Conservation (phyloP, 805 yeast species). For the Clavispora phyllophila region DNA sequence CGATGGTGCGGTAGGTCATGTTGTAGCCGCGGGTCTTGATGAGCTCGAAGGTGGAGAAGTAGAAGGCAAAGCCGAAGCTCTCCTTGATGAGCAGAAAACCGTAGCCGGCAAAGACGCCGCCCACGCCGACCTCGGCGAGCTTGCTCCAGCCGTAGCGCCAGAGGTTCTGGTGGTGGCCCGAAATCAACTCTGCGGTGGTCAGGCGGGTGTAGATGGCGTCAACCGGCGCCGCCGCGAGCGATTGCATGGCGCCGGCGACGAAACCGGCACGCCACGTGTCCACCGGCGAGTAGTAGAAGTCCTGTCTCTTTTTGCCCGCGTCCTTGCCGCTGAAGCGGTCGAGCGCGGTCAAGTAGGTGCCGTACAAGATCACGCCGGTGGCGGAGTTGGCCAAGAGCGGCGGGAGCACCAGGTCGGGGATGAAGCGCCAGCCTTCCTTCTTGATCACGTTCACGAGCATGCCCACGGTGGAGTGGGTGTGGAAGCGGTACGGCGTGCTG, state of each 20-base stretch:
- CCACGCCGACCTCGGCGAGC: slow-evolving; percentile 65
- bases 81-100: slow-evolving; percentile 76
- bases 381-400: slow-evolving; percentile 85
- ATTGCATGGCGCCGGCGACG: slow-evolving; percentile 80
- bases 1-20: slow-evolving; percentile 41
- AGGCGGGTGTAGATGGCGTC: slow-evolving; percentile 88
- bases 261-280: slow-evolving; percentile 79
- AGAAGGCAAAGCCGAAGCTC: slow-evolving; percentile 75
- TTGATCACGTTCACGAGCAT: slow-evolving; percentile 65
- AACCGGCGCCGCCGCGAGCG: slow-evolving; percentile 89
- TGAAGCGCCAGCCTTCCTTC: slow-evolving; percentile 78
- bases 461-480: slow-evolving; percentile 78
- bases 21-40: slow-evolving; percentile 66
- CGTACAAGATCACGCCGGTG: slow-evolving; percentile 82
- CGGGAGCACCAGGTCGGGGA: slow-evolving; percentile 82
- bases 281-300: slow-evolving; percentile 18
- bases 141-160: slow-evolving; percentile 75
- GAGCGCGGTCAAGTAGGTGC: slow-evolving; percentile 64
- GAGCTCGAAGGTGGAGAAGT: slow-evolving; percentile 75
- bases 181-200: slow-evolving; percentile 65
- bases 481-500: slow-evolving; percentile 46
- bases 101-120: slow-evolving; percentile 88
- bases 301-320: slow-evolving; percentile 5
- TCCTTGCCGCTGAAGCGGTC: slow-evolving; percentile 21
- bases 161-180: slow-evolving; percentile 60